phyloP scores from a whole-genome alignment of 805 yeast genomes.

The Starmerella floris region DNA sequence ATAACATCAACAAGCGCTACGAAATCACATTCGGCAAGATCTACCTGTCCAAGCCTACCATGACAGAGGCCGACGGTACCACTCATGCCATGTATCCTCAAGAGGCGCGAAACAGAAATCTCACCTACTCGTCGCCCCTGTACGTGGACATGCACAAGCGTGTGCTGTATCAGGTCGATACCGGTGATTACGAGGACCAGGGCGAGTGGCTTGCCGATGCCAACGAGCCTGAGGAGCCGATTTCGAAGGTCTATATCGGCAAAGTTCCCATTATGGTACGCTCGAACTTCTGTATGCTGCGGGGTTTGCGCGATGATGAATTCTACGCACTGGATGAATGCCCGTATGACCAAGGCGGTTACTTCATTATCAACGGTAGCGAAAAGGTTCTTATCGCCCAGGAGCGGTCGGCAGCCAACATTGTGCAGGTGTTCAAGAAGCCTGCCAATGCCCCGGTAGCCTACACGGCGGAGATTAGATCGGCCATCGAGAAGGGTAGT shows the following conservation, averaged over 20 bases:
- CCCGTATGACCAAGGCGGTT: constrained; percentile 99
- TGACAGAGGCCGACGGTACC: constrained; percentile 99
- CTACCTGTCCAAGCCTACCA: constrained; percentile 89
- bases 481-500: constrained; percentile 95
- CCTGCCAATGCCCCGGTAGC: constrained; percentile 95
- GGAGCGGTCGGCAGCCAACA: constrained; percentile 96
- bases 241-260: constrained; percentile 81
- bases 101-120: constrained; percentile 90
- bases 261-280: constrained; percentile 96
- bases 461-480: constrained; percentile 90
- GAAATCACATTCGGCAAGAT: constrained; percentile 97
- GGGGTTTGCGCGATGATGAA: constrained; percentile 83
- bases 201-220: constrained; percentile 49
- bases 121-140: constrained; percentile 90
- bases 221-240: constrained; percentile 50
- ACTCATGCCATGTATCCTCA: constrained; percentile 98
- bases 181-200: constrained; percentile 29
- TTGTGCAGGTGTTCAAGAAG: constrained; percentile 95
- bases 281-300: constrained; percentile 86
- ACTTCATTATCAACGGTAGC: constrained; percentile 94
- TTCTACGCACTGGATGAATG: constrained; percentile 93
- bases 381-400: constrained; percentile 98
- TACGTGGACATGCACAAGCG: constrained; percentile 92
- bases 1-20: constrained; percentile 79
- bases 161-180: constrained; percentile 37